Percentiles rank a stretch among this genome's conserved stretches.
phyloP scores from a whole-genome alignment of 2,329 filamentous ascomycete species.

The Sclerotinia subarctica region DNA sequence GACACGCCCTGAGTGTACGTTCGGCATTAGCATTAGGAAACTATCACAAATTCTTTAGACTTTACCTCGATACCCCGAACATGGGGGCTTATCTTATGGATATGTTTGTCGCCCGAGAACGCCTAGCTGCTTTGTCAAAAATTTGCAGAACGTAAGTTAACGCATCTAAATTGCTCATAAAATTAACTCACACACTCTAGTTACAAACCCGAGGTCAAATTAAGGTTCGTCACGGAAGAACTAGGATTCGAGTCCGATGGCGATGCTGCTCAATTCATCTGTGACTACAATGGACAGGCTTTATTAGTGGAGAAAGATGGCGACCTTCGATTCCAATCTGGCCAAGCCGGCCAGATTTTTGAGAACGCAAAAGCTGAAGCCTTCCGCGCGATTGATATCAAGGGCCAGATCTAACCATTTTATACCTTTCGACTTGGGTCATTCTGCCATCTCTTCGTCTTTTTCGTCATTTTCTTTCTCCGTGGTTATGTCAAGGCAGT shows the following conservation, averaged over 20 bases:
- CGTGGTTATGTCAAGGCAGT: slow-evolving; percentile 3
- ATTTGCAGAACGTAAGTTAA: slow-evolving; percentile 91
- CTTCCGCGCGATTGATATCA: slow-evolving; percentile 89
- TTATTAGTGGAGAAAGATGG: slow-evolving; percentile 75
- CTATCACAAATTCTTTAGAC: slow-evolving; percentile 96
- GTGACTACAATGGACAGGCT: slow-evolving; percentile 71
- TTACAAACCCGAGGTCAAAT: slow-evolving; percentile 85
- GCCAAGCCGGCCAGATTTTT: slow-evolving; percentile 70
- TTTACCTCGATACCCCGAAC: slow-evolving; percentile 90
- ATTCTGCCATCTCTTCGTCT: slow-evolving; percentile 17
- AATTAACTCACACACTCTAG: slow-evolving; percentile 56
- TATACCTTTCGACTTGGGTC: slow-evolving; percentile 21
- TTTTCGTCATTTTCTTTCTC: slow-evolving; percentile 23
- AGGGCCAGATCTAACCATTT: slow-evolving; percentile 75
- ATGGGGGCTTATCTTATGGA: slow-evolving; percentile 99
- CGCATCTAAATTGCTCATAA: neutral
- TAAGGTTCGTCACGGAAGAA: slow-evolving; percentile 92
- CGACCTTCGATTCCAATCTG: slow-evolving; percentile 68
- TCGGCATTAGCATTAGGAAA: slow-evolving; percentile 90
- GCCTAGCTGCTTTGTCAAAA: slow-evolving; percentile 81
- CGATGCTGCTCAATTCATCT: slow-evolving; percentile 86
- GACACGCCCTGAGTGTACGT: slow-evolving; percentile 87
- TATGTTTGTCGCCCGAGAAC: slow-evolving; percentile 95
- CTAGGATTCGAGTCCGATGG: slow-evolving; percentile 92
- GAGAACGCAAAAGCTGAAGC: slow-evolving; percentile 69